These are phyloP conservation scores for Globomyces pollinis-pini DNA, from an alignment of 192 early-diverging fungal genomes.

Conservation along the genomic window DNA sequence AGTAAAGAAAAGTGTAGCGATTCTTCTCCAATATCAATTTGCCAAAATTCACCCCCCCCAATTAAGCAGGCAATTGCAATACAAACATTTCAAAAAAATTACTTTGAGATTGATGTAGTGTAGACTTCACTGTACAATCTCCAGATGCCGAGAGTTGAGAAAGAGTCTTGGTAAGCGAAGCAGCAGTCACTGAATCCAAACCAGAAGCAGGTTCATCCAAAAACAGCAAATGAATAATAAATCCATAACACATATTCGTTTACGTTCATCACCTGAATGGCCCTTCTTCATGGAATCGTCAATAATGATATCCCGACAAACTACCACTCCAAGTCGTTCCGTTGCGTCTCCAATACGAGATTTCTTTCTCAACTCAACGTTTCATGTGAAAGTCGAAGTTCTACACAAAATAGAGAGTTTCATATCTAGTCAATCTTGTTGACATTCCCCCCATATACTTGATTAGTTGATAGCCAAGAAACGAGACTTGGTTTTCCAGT, in stretches of 20 bases:
- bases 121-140: constrained; percentile 68
- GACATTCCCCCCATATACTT: constrained; percentile 23
- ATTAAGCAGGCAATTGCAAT: too few relatives aligned
- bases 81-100: constrained; percentile 78
- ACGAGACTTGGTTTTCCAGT: constrained; percentile 60
- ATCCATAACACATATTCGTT: constrained; percentile 73
- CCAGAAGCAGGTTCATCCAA: constrained; percentile 84
- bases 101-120: constrained; percentile 76
- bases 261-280: constrained; percentile 80
- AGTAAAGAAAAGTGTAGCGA: too few relatives aligned
- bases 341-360: constrained; percentile 55
- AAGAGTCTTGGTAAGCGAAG: constrained; percentile 67
- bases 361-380: too few relatives aligned
- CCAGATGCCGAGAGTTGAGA: constrained; percentile 49
- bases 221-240: constrained; percentile 74
- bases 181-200: constrained; percentile 55
- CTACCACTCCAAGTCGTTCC: constrained; percentile 26
- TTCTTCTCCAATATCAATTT: too few relatives aligned
- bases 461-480: constrained; percentile 81
- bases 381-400: constrained; percentile 58
- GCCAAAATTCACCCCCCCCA: too few relatives aligned
- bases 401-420: constrained; percentile 69
- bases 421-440: constrained; percentile 63
- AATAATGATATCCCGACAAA: constrained; percentile 36
- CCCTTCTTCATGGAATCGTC: constrained; percentile 66